A percentile compares a stretch with the other conserved stretches of the same genome.
phyloP scores from a whole-genome alignment of 345 rosid species.

The Pistacia integerrima region DNA sequence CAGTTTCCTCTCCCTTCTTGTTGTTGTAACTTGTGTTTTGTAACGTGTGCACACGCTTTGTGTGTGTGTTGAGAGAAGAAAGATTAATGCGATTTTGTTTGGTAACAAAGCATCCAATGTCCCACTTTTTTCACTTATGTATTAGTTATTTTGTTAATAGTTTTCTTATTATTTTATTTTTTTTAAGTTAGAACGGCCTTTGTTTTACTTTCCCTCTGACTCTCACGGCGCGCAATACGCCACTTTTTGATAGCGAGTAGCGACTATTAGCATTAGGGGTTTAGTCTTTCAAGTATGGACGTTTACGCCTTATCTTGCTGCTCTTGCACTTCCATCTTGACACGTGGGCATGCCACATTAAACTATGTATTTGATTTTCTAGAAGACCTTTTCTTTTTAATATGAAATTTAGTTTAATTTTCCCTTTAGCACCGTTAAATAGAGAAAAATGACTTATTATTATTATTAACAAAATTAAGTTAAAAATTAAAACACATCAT shows the following conservation, averaged over 20 bases:
- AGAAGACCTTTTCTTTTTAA: too few species aligned
- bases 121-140: background rate
- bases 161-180: background rate
- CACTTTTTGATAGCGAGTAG: background rate
- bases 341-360: too few species aligned
- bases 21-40: background rate
- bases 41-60: background rate
- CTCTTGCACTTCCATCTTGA: too few species aligned
- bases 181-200: background rate
- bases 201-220: too few species aligned
- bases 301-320: too few species aligned
- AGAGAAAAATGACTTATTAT: too few species aligned
- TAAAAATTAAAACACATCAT: too few species aligned
- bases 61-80: background rate
- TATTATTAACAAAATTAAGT: too few species aligned
- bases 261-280: background rate
- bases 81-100: background rate
- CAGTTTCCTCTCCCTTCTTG: constrained; percentile 19
- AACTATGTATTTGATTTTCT: too few species aligned
- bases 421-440: too few species aligned
- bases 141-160: background rate
- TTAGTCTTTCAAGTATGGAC: too few species aligned
- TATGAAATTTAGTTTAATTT: too few species aligned
- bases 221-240: constrained; percentile 2
- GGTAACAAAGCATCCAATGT: constrained; percentile 15